Conservation (phyloP, 495 filamentous ascomycete genomes). For the Xylaria bambusicola region DNA sequence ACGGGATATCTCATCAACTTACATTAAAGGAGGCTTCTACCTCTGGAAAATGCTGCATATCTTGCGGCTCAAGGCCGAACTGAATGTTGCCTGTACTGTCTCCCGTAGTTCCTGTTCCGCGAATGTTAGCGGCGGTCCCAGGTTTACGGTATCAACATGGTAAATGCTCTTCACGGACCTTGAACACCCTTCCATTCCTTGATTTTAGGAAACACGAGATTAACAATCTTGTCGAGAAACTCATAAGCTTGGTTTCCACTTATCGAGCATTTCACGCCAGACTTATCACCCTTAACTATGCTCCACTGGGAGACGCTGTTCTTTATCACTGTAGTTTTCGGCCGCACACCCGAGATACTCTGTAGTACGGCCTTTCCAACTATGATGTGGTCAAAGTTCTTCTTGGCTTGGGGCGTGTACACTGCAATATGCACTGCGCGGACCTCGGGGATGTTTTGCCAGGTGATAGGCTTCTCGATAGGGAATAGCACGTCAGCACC, state of each 20-base stretch:
- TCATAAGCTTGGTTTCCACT: constrained; percentile 79
- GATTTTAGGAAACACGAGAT: constrained; percentile 88
- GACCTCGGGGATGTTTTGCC: constrained; percentile 82
- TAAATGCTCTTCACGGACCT: constrained; percentile 49
- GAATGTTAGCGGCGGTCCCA: constrained; percentile 9
- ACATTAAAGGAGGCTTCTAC: constrained; percentile 91
- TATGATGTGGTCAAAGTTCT: constrained; percentile 68
- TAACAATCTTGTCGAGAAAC: constrained; percentile 81
- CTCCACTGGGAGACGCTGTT: constrained; percentile 65
- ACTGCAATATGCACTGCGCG: constrained; percentile 78
- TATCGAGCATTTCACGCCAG: constrained; percentile 69
- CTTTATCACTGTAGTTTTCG: constrained; percentile 66
- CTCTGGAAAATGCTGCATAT: constrained; percentile 83
- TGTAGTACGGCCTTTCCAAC: constrained; percentile 82
- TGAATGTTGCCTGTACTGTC: constrained; percentile 86
- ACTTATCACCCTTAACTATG: constrained; percentile 56
- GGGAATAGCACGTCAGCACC: constrained; percentile 65
- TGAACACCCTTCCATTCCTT: constrained; percentile 90
- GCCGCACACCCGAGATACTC: constrained; percentile 79
- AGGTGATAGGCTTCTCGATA: constrained; percentile 74
- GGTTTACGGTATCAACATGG: background rate
- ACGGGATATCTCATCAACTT: constrained; percentile 44
- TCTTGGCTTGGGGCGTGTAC: constrained; percentile 62
- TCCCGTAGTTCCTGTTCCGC: constrained; percentile 54
- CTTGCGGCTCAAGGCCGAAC: constrained; percentile 72